Base-by-base conservation (phyloP, 352 stramenopile species). In the Phytophthora gonapodyides region DNA sequence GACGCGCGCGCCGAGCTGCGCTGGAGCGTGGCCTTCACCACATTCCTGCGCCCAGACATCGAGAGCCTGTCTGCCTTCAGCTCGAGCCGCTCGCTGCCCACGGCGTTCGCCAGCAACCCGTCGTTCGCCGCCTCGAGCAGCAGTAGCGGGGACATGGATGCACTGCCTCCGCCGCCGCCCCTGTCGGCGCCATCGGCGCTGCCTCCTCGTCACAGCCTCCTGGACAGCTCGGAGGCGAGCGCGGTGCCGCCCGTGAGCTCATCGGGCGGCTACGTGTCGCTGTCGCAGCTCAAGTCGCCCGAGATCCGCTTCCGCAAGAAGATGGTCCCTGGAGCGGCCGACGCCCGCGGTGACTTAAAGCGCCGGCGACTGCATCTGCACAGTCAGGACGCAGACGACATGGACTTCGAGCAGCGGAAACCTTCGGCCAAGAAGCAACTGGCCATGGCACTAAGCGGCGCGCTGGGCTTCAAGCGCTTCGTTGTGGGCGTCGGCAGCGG, bases 271-370 rank as follows among this genome's bases (percentile, higher is more conserved):
- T 92, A 92, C 62, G 79, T 92, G 30, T 92, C 83, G 34, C 69
- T 92, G 17, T 92, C 83, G 50, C 73, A 82, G 47, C 66, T 92
- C 42, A 79, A 83, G 52, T 92, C 83, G 47, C 83, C 81, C 9
- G 76, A 92, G 64, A 90, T 92, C 56, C 81, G 80, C 52, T 92
- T 92, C 65, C 60, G 67, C 8, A 84, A 76, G 52, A 79, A 86
- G 34, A 43, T 71, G 51, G 40, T 68, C 6, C 66, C 66, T 7
- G 67, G 62, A 48, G 45, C 55, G 11, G 71, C 57, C n/a, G 64
- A 86, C 60, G 65, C 57, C n/a, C 76, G 75, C 17, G 77, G 78
- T 9, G 69, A 85, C 65, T 80, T 78, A 57, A 90, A 90, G 57
- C 81, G 81, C 5, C 60, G 81, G 10, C 71, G 78, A 15, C 50